These are phyloP conservation scores for Vitis rupestris DNA, from an alignment of 164 flowering plant species.

Conservation along the genomic window DNA sequence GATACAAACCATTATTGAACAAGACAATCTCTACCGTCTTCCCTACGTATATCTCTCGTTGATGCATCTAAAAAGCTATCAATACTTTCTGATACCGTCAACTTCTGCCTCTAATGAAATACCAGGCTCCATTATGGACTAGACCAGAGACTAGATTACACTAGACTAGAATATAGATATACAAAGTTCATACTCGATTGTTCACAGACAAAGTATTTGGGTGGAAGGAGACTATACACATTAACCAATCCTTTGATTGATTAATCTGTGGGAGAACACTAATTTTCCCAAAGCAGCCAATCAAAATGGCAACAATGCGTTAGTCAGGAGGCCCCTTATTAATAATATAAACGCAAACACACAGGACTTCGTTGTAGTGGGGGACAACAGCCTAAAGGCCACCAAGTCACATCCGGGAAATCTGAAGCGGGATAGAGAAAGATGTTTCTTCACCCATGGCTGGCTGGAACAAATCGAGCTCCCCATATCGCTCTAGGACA, in stretches of 20 bases:
- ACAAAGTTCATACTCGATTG: too few relatives aligned
- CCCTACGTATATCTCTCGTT: too few relatives aligned
- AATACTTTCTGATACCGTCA: too few relatives aligned
- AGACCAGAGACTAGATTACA: too few relatives aligned
- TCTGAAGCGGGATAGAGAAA: constrained; percentile 61
- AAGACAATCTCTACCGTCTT: too few relatives aligned
- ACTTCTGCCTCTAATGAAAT: too few relatives aligned
- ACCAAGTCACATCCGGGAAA: constrained; percentile 65
- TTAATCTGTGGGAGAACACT: not conserved
- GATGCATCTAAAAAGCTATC: too few relatives aligned
- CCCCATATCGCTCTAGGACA: constrained; percentile 75
- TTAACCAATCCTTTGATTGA: not conserved
- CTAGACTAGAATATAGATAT: too few relatives aligned
- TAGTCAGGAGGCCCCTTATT: not conserved
- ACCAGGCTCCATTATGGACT: too few relatives aligned
- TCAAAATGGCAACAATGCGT: not conserved
- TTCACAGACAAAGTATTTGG: too few relatives aligned
- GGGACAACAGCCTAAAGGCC: not conserved
- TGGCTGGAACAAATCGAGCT: constrained; percentile 66
- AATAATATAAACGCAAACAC: not conserved
- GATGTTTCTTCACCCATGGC: constrained; percentile 61
- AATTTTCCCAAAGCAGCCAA: not conserved
- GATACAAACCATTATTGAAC: too few relatives aligned
- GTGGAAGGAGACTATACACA: not conserved
- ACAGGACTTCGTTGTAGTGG: too few relatives aligned